Evolutionary conservation across 345 rosid species (phyloP), one percentile per base, ranked within the genome.

Genomic region (Euphorbia tirucalli): DNA sequence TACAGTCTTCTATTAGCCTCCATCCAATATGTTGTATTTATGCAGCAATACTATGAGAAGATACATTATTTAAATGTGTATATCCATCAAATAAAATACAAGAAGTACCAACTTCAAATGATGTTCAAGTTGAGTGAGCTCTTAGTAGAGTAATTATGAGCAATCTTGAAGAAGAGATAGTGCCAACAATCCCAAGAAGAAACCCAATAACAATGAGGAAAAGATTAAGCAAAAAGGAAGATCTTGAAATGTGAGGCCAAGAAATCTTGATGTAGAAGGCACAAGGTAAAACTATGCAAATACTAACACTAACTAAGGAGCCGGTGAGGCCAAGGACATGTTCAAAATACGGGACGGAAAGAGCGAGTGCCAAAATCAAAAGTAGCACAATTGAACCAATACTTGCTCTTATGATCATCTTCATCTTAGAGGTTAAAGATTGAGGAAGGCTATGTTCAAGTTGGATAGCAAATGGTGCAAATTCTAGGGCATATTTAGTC

Each of bases 401-500:
- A 0, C 58, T 46, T 30, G 88, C 88, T 19, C 97, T 75, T 25
- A 85, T 56, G n/a, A 85, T 59, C 74, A 78, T 75, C 70, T 82
- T 87, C 11, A 28, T 52, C 3, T 80, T 74, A 37, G 80, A 68
- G 14, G 72, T 77, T 77, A 90, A 57, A 7, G 88, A 79, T 10
- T 28, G 7, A 8, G 92, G 91, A 46, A 92, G 90, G 69, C 62
- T 72, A 25, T 59, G 84, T 62, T 92, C 88, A 0, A 88, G 79
- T 75, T 90, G 92, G 75, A 90, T 87, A 30, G 97, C 89, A 43
- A 90, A 75, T n/a, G 97, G 93, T 15, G 90, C 85, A 24, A 88
- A 90, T 77, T 87, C 89, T 2, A 90, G 86, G 3, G 96, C 93
- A 52, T 90, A 92, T 69, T 92, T 90, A 59, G 97, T 88, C 88